Conservation (phyloP, 352 stramenopile genomes). For the Ophiocytium majus region DNA sequence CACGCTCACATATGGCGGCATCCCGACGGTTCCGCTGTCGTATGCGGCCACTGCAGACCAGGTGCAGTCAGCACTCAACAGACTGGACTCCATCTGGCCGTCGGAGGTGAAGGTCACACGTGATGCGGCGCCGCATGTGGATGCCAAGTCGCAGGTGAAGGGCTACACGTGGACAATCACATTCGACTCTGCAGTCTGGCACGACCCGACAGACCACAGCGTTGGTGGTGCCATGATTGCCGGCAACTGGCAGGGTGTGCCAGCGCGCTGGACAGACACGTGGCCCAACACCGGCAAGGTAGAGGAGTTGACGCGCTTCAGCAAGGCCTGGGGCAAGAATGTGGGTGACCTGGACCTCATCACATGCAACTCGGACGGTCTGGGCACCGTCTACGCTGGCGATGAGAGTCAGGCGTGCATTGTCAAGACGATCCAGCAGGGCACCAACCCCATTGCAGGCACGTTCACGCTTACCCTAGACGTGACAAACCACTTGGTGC, state of each 20-base stretch:
- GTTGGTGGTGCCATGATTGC: constrained; percentile 70
- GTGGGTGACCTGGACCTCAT: constrained; percentile 78
- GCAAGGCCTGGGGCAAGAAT: constrained; percentile 92
- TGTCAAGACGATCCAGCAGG: constrained; percentile 21
- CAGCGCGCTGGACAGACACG: constrained; percentile 74
- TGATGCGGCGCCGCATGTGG: constrained; percentile 53
- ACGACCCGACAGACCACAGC: constrained; percentile 76
- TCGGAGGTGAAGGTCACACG: constrained; percentile 79
- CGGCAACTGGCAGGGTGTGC: constrained; percentile 84
- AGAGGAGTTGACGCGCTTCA: constrained; percentile 71
- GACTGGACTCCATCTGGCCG: constrained; percentile 81
- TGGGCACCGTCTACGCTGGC: constrained; percentile 33
- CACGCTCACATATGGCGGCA: constrained; percentile 64
- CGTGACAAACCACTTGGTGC: constrained; percentile 66
- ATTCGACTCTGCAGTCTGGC: constrained; percentile 85
- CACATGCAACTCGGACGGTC: constrained; percentile 59
- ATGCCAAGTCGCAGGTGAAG: constrained; percentile 66
- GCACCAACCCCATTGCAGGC: constrained; percentile 79
- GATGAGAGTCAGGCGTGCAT: constrained; percentile 42
- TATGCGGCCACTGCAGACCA: constrained; percentile 73
- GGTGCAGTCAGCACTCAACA: constrained; percentile 83
- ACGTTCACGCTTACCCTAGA: constrained; percentile 83
- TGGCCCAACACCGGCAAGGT: constrained; percentile 67
- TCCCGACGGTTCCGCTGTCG: constrained; percentile 82
- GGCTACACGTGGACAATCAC: constrained; percentile 85